Evolutionary conservation across 495 filamentous ascomycete genomes (phyloP).

Genomic region (Penicillium lividum): DNA sequence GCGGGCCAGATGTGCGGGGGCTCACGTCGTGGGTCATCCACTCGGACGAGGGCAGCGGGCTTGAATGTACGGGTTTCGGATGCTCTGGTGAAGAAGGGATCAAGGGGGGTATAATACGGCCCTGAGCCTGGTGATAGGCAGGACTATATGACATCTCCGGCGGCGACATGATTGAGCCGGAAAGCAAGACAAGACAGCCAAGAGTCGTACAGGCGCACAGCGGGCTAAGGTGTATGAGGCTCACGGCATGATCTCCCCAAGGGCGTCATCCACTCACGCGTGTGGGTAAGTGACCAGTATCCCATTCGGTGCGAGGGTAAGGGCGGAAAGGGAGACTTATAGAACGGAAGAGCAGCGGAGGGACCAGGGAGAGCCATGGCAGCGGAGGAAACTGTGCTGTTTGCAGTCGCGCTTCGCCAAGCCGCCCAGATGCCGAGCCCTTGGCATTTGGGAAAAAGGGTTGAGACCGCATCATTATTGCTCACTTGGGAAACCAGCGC

Average conservation of each 20-base stretch:
- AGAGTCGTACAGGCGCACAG: conserved; percentile 43
- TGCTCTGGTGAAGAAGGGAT: conserved; percentile 26
- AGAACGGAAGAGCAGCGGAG: conserved; percentile 36
- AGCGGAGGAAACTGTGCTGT: conserved; percentile 33
- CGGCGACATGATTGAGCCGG: conserved; percentile 30
- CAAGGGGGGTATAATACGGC: conserved; percentile 23
- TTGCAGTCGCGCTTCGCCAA: conserved; percentile 40
- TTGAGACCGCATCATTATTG: conserved; percentile 6
- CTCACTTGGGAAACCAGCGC: neutral
- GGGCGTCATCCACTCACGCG: conserved; percentile 25
- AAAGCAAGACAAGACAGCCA: conserved; percentile 9
- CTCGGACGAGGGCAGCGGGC: conserved; percentile 17
- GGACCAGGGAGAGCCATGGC: conserved; percentile 33
- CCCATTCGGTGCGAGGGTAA: conserved; percentile 17
- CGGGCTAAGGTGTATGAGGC: conserved; percentile 31
- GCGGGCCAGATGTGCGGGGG: conserved; percentile 20
- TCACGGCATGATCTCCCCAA: conserved; percentile 43
- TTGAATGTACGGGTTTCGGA: conserved; percentile 14
- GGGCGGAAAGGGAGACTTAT: conserved; percentile 35
- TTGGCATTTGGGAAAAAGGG: conserved; percentile 34
- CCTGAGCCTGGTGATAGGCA: conserved; percentile 40
- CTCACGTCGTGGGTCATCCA: conserved; percentile 17
- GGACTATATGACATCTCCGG: conserved; percentile 47
- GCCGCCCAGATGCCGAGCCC: conserved; percentile 49
- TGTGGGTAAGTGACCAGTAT: conserved; percentile 16